phyloP scores from a whole-genome alignment of 129 eudicot genomes.

The Tagetes erecta region DNA sequence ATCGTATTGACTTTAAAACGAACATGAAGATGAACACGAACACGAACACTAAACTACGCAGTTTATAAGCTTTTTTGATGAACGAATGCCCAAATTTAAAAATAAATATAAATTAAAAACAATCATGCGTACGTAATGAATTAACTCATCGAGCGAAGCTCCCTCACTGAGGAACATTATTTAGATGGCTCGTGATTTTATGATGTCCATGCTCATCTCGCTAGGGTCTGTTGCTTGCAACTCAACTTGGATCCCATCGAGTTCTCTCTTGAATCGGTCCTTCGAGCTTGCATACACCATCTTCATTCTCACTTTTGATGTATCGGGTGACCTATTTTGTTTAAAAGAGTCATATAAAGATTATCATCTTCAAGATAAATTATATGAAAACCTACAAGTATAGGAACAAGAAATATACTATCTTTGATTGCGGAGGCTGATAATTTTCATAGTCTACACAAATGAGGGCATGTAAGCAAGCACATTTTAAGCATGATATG shows the following conservation, averaged over 20 bases:
- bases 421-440: not conserved
- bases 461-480: not conserved
- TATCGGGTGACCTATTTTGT: slow-evolving; percentile 72
- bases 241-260: slow-evolving; percentile 88
- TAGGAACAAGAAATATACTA: not conserved
- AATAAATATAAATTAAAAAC: not conserved
- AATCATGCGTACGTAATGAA: slow-evolving; percentile 20
- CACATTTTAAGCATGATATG: not conserved
- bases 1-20: not conserved
- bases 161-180: slow-evolving; percentile 12
- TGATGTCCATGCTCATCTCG: slow-evolving; percentile 88
- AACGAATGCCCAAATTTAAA: slow-evolving; percentile 15
- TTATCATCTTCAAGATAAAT: slow-evolving; percentile 5
- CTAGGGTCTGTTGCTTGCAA: slow-evolving; percentile 93
- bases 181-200: slow-evolving; percentile 74
- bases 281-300: slow-evolving; percentile 96
- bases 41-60: slow-evolving; percentile 23
- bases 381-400: not conserved
- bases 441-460: not conserved
- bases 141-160: slow-evolving; percentile 27
- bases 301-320: slow-evolving; percentile 90
- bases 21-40: slow-evolving; percentile 22
- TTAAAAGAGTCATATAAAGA: slow-evolving; percentile 5
- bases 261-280: slow-evolving; percentile 91
- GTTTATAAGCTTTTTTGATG: slow-evolving; percentile 14